Base-by-base conservation (phyloP, 768 basidiomycete species). In the Mycena amicta region DNA sequence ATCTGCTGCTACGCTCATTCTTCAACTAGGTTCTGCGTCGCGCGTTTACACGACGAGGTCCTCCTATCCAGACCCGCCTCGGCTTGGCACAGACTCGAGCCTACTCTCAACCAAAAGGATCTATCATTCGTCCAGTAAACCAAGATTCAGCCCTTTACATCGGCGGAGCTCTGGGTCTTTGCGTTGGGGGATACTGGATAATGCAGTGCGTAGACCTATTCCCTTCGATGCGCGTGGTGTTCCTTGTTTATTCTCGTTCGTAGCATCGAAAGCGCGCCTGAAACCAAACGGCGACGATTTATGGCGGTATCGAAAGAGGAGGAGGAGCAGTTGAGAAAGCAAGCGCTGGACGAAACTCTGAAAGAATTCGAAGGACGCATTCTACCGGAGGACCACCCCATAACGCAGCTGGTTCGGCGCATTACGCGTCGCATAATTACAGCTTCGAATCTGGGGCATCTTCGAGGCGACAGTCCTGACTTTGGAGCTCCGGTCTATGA, bases 211-310 rank as follows among this genome's bases (percentile, higher is more conserved):
- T 49, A 8, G 8, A 23, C 8, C 27, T 8, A 11, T 28, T 6
- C 5, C 13, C 47, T 26, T 5, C 6, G 8, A 6, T 20, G 11
- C 41, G 11, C 41, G 41, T 22, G n/a, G n/a, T n/a, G 22, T 26
- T 26, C 47, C 20, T 12, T 43, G n/a, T 37, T 50, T 56, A 37
- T n/a, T 30, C 50, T 30, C 25, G 23, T 43, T 28, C n/a, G n/a
- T 31, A 28, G 31, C 61, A 95, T 95, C 26, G 95, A 98, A 69
- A 80, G 83, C 67, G 90, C 93, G 0, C 86, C 90, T 2, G 89
- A 95, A 68, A 95, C 93, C 0, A 93, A 93, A 0, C 76, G 95
- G 55, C 89, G 88, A 83, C 74, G 95, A 22, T 97, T 95, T 70
- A 96, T 98, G 84, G 89, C 41, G 1, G 50, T 64, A 1, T 60